Conservation (phyloP, 441 rosid species). For the Croton laevigatus region DNA sequence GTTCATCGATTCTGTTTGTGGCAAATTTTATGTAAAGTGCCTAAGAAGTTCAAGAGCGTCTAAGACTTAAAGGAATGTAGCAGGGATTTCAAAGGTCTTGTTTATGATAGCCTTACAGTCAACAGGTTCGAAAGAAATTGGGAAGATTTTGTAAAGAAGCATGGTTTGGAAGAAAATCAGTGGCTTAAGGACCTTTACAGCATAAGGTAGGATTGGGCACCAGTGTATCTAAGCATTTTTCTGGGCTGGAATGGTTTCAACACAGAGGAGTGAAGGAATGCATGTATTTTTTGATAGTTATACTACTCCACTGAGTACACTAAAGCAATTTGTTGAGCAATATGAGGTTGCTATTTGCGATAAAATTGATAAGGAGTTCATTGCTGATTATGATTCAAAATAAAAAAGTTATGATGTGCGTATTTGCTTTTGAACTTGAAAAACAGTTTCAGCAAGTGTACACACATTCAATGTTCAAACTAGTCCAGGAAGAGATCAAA, state of each 20-base stretch:
- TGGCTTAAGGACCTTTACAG: neutral
- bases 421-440: too few relatives aligned
- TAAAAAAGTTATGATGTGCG: too few relatives aligned
- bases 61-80: too few relatives aligned
- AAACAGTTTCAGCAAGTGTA: too few relatives aligned
- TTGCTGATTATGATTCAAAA: neutral
- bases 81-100: too few relatives aligned
- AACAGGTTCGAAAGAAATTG: too few relatives aligned
- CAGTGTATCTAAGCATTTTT: neutral
- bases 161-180: neutral
- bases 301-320: neutral
- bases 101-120: neutral
- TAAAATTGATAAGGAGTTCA: neutral
- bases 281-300: neutral
- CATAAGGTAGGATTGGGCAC: neutral
- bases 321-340: neutral
- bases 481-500: too few relatives aligned
- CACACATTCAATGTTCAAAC: too few relatives aligned
- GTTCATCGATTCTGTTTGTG: too few relatives aligned
- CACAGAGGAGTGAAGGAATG: neutral
- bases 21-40: too few relatives aligned
- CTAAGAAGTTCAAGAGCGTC: too few relatives aligned
- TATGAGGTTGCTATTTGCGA: neutral
- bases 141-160: neutral
- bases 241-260: neutral